Base-by-base conservation (phyloP, 768 basidiomycete genomes). In the Rhodotorula sphaerocarpa region DNA sequence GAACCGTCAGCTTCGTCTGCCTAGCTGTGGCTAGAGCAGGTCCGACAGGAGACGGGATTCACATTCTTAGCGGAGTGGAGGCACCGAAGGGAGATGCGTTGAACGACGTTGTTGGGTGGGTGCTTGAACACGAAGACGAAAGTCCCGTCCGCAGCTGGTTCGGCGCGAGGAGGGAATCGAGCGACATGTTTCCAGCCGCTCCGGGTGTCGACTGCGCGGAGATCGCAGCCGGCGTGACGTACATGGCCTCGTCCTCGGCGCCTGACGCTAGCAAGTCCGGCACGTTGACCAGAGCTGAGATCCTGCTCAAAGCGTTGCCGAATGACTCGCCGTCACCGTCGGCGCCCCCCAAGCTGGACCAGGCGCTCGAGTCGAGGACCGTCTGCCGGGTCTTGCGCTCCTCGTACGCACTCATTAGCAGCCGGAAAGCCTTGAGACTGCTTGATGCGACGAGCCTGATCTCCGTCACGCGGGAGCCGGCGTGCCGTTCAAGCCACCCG, bases 361-460 rank as follows among this genome's bases (percentile, higher is more conserved):
- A 39, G 16, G 36, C 36, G 36, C 36, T 39, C 36, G 36, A 16
- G 10, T 39, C 36, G 36, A 39, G 36, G 10, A 16, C 36, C 36
- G 16, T 39, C 16, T 39, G 16, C 39, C 25, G 27, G 7, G 28
- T 30, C 28, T 42, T 27, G 10, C 43, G 23, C 31, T 51, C 43
- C 50, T 59, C 50, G 3, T 44, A 36, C 61, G 55, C 61, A 7
- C 50, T 31, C 16, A 44, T 30, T 7, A 62, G 27, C 14, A 55
- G 36, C 2, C 27, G 15, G 41, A 62, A 45, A 12, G 46, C 45
- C 11, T 36, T 25, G 18, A 62, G 28, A 21, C 34, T 52, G 33
- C 50, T 50, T 5, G 21, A 12, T 18, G 61, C 54, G 48, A 62
- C 41, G 47, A 50, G 56, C 30, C 50, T 47, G 11, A 62, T 55